Base-by-base conservation (phyloP, 495 filamentous ascomycete genomes). In the Neurospora sp. region DNA sequence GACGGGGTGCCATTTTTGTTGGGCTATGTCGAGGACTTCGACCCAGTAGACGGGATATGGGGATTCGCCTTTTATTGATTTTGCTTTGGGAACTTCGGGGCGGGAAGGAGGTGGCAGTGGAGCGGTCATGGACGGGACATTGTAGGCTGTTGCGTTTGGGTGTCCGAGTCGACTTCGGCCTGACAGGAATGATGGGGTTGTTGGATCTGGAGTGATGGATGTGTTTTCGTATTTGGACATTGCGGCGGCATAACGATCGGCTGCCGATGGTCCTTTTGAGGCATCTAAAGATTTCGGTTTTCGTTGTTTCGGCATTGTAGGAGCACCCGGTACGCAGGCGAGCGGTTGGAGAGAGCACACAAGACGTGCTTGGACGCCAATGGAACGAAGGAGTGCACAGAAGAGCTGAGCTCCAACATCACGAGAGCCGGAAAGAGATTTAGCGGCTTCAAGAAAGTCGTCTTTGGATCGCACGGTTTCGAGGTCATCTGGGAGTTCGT, bases 291-390 rank as follows among this genome's bases (percentile, higher is more conserved):
- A 46, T 8, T 74, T 77, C 18, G 40, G 70, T 68, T 75, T 86
- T 18, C 40, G 77, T 69, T 85, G 81, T 74, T 88, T 91, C 0
- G 87, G 78, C 76, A 83, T 76, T 1, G 81, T 74, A 38, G 85
- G 84, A 18, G 78, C 84, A 2, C 86, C 85, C 1, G 90, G 86
- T 31, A 85, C 86, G 75, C 96, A 95, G 3, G 93, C 85, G 4
- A 99, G 84, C 0, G 90, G 87, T 76, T 98, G 94, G 14, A 99
- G 85, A 10, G 96, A 99, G 81, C 94, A 98, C 1, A 98, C 92
- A 3, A 99, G 87, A 18, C 96, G 88, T n/a, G 94, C 88, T 74
- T 93, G 89, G 3, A 98, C 89, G 8, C 91, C 94, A 39, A 85
- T 88, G 39, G 88, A 87, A 10, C 96, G 89, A 12, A 99, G 85